These are phyloP conservation scores for Immersiporthe knoxdaviesiana DNA, from an alignment of 2,329 filamentous ascomycete species.

Conservation along the genomic window DNA sequence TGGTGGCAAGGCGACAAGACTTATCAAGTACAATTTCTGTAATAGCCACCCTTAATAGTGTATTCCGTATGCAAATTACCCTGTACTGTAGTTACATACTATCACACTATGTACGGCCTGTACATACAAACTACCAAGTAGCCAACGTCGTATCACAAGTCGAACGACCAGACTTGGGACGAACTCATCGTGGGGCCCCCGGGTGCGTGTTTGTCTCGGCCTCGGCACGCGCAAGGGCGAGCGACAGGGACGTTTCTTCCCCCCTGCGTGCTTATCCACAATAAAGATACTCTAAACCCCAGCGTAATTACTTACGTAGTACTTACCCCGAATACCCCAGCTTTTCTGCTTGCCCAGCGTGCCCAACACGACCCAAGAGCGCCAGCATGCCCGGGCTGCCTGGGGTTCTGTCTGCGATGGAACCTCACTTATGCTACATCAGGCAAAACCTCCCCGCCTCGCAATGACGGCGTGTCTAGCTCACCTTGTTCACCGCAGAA, in stretches of 20 bases:
- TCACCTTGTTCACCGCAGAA: neutral
- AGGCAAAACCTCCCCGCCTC: neutral
- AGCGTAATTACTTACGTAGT: too few relatives aligned
- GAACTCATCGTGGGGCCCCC: neutral
- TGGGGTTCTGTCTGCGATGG: neutral
- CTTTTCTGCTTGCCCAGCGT: too few relatives aligned
- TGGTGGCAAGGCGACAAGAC: neutral
- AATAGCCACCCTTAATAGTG: conserved; percentile 19
- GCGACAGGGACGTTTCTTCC: neutral
- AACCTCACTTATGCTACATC: neutral
- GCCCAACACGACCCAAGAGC: too few relatives aligned
- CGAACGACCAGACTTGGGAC: neutral
- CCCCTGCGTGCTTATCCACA: neutral
- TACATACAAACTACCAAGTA: neutral
- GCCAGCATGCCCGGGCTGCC: neutral
- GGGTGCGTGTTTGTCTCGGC: neutral
- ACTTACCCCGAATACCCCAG: too few relatives aligned
- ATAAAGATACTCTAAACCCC: neutral
- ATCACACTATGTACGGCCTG: too few relatives aligned
- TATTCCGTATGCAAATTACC: conserved; percentile 9
- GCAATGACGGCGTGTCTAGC: neutral
- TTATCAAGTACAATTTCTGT: conserved; percentile 21
- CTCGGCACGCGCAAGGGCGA: neutral
- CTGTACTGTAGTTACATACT: neutral
- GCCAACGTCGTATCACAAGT: conserved; percentile 15